Base-by-base conservation (phyloP, 768 basidiomycete genomes). In the Macrocybe gigantea region DNA sequence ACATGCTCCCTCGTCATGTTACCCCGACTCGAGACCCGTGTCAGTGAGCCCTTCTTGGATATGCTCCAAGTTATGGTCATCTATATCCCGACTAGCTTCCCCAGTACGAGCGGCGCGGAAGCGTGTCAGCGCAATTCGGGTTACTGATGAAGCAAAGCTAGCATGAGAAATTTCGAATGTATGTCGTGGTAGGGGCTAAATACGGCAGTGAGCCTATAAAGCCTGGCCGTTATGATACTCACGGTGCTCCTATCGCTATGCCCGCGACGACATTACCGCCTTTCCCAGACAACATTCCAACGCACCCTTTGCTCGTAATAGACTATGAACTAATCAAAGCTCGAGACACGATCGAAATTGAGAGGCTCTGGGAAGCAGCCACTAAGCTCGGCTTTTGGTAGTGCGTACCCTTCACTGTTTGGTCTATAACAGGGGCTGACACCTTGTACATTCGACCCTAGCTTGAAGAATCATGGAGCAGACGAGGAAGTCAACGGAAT, bases 371-470 rank as follows among this genome's bases (percentile, higher is more conserved):
- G 77, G 62, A 73, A 41, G 81, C 81, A 1, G 77, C 74, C 6
- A 81, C 76, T 0, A 67, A 73, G 39, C 66, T 83, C 1, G 81
- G 82, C 2, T 84, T 85, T 59, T 85, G 81, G 79, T 83, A 82
- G 78, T 80, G 57, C 59, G 79, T 75, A 46, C 9, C 6, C 22
- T 38, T 33, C 15, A 22, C n/a, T 13, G 46, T 30, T 39, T 37
- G 22, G 22, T 22, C 37, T 38, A 6, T 31, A 64, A 22, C 33
- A 32, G 30, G 1, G 22, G 12, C 29, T 22, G 43, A 31, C 6
- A 37, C 39, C 6, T n/a, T 8, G 12, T 8, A 32, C 6, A n/a
- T 30, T 33, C 7, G 47, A 13, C 15, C 13, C 6, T 45, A 80
- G 79, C 51, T 57, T 83, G 36, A 78, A 75, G 56, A 80, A 82